These are phyloP conservation scores for Tylopilus subfusipes DNA, from an alignment of 768 basidiomycete species.

Conservation along the genomic window DNA sequence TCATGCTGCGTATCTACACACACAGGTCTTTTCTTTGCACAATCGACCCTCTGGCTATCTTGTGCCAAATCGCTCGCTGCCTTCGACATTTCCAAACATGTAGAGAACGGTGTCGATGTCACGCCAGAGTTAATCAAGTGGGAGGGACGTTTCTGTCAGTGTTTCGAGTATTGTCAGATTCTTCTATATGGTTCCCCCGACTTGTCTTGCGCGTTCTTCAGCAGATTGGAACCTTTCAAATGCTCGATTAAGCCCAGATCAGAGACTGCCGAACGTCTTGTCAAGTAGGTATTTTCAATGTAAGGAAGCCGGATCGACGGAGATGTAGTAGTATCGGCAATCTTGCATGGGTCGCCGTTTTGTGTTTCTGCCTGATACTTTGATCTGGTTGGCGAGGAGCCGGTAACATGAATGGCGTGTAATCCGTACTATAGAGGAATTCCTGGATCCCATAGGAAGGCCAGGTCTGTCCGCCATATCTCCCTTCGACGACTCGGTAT, in stretches of 20 bases:
- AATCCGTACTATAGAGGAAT: no score
- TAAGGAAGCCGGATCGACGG: background rate
- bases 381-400: no score
- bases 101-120: conserved; percentile 40
- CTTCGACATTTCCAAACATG: conserved; percentile 40
- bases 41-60: conserved; percentile 24
- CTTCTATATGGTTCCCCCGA: background rate
- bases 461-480: no score
- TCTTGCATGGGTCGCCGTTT: no score
- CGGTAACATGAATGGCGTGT: no score
- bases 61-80: conserved; percentile 38
- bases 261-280: background rate
- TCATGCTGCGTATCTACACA: background rate
- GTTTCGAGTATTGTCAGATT: background rate
- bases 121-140: conserved; percentile 40
- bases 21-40: conserved; percentile 26
- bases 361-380: no score
- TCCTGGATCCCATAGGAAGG: no score
- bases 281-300: background rate
- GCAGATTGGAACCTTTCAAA: conserved; percentile 10
- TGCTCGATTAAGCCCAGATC: conserved; percentile 12
- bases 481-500: no score
- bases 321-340: no score
- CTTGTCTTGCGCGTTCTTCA: background rate
- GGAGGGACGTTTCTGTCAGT: conserved; percentile 13